Evolutionary conservation across 805 yeast species (phyloP).

Genomic region (Wickerhamomyces chaumierensis): DNA sequence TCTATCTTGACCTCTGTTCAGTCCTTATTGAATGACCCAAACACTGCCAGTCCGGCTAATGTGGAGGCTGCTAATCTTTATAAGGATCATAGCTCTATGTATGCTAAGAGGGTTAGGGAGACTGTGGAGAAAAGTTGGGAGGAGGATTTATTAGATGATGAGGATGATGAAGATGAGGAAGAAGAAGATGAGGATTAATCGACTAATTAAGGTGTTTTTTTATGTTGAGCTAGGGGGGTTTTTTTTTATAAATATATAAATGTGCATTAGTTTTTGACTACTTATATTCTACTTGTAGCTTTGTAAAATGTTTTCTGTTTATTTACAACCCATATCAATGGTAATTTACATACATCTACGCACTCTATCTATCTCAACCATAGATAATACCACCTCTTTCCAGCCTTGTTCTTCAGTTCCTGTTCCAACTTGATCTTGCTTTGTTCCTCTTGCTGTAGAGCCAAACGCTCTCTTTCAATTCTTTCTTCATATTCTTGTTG

Average conservation of each 20-base stretch:
- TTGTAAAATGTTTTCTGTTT: too few species aligned
- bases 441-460: not conserved
- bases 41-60: constrained; percentile 92
- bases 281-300: too few species aligned
- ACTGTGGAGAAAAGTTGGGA: constrained; percentile 94
- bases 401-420: too few species aligned
- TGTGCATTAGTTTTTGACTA: too few species aligned
- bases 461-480: constrained; percentile 1
- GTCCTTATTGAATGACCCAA: constrained; percentile 87
- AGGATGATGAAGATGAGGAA: constrained; percentile 26
- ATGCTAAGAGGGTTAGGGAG: constrained; percentile 81
- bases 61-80: constrained; percentile 95
- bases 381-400: constrained; percentile 18
- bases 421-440: too few species aligned
- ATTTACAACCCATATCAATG: not conserved
- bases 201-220: too few species aligned
- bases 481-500: constrained; percentile 10
- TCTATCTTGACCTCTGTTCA: constrained; percentile 91
- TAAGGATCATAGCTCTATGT: constrained; percentile 90
- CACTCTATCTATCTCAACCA: constrained; percentile 19
- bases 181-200: constrained; percentile 22
- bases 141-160: constrained; percentile 58
- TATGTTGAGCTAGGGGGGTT: too few species aligned
- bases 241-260: too few species aligned
- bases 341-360: not conserved